Conservation (phyloP, 1,284 basidiomycete genomes). For the Irpex sp. region DNA sequence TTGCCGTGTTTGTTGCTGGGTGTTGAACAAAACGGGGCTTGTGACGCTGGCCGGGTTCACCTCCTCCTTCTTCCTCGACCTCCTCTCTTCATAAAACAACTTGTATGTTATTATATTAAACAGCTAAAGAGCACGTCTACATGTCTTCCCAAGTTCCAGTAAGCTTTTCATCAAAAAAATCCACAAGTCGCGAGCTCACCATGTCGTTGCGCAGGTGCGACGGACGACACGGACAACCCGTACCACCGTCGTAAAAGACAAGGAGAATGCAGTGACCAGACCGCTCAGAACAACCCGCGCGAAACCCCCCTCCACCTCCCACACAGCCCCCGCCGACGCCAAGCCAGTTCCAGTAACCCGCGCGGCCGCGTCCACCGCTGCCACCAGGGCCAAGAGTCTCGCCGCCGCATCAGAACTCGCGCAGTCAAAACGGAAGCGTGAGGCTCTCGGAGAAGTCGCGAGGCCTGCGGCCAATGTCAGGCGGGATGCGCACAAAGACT, state of each 20-base stretch:
- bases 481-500: constrained; percentile 31
- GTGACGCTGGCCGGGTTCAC: constrained; percentile 12
- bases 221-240: constrained; percentile 56
- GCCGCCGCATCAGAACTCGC: constrained; percentile 29
- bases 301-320: constrained; percentile 45
- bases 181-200: not conserved
- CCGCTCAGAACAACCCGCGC: constrained; percentile 52
- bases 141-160: constrained; percentile 36
- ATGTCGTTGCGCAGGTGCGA: constrained; percentile 40
- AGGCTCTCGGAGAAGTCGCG: constrained; percentile 68
- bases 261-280: constrained; percentile 54
- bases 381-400: constrained; percentile 32
- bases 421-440: constrained; percentile 66
- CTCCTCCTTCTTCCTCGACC: constrained; percentile 19
- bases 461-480: constrained; percentile 39
- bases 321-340: constrained; percentile 34
- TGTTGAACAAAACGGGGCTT: constrained; percentile 31
- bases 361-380: constrained; percentile 32
- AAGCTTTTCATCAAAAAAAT: constrained; percentile 11
- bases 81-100: constrained; percentile 19
- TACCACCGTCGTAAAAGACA: constrained; percentile 47
- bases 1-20: constrained; percentile 26
- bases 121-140: constrained; percentile 11
- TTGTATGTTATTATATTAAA: constrained; percentile 16
- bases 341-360: constrained; percentile 26